Base-by-base conservation (phyloP, 176 grass and related monocot genomes). In the Oryza glaberrima region DNA sequence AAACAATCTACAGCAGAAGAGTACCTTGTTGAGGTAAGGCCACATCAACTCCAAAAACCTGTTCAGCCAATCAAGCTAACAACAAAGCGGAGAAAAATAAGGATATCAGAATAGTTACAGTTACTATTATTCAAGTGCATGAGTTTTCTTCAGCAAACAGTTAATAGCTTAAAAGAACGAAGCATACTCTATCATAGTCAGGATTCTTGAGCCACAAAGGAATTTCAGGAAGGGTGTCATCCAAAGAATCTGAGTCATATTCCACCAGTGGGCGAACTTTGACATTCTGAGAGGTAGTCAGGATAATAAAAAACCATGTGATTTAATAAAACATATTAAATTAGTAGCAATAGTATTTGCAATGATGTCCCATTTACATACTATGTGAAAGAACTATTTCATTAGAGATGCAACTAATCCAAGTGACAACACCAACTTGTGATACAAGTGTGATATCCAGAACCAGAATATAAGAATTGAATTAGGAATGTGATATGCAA, bases 21-120 rank as follows among this genome's bases (percentile, higher is more conserved):
- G 63, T 91, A 98, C 96, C 91, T 95, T 94, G 71, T 98, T 48
- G 11, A 98, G 90, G 90, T 92, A 94, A 75, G 96, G 93, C 96
- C 96, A 98, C 90, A 95, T 94, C 66, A 90, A 43, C 82, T 94
- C 96, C 47, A 95, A 17, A 77, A 98, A 94, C 51, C 81, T 98
- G 78, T 98, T 98, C 77, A 98, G 35, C 91, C 96, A 98, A 90
- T 93, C 96, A 90, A 98, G 77, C 96, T 98, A 85, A 45, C 70
- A 77, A 84, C 40, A 22, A 6, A 41, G 40, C 40, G 4, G 1
- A 76, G 65, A 36, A 71, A n/a, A 70, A 86, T 5, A 78, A 78
- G 73, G 51, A 73, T 43, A 14, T n/a, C 63, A 69, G 76, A 35
- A 6, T 15, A 80, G 71, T 7, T 54, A 54, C 11, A 16, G 30